Evolutionary conservation across 2,329 filamentous ascomycete genomes (phyloP).

Genomic region (Fusarium sp.): DNA sequence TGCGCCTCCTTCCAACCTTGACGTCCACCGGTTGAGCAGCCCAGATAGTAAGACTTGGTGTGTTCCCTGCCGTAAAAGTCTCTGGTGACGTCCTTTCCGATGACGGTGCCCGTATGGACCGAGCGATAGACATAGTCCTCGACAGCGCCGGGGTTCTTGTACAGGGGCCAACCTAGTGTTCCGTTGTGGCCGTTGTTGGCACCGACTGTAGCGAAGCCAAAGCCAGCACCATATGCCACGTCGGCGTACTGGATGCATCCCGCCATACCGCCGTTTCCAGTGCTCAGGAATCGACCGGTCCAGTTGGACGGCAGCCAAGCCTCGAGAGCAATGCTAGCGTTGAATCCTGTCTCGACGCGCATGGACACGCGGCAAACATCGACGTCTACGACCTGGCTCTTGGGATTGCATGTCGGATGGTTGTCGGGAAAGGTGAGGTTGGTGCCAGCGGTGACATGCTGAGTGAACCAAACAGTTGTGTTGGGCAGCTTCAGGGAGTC

Average conservation of each 20-base stretch:
- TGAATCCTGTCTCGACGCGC: slow-evolving; percentile 25
- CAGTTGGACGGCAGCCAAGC: slow-evolving; percentile 59
- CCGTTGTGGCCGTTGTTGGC: slow-evolving; percentile 54
- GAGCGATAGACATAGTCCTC: slow-evolving; percentile 36
- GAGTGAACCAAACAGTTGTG: slow-evolving; percentile 33
- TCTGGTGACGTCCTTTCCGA: slow-evolving; percentile 25
- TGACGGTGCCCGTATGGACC: slow-evolving; percentile 27
- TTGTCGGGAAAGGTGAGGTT: slow-evolving; percentile 30
- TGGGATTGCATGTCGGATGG: slow-evolving; percentile 22
- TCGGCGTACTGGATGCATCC: slow-evolving; percentile 57
- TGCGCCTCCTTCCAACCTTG: slow-evolving; percentile 65
- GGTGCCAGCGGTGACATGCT: slow-evolving; percentile 24
- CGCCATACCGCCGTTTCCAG: slow-evolving; percentile 59
- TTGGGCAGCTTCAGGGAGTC: slow-evolving; percentile 26
- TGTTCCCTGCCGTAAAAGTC: slow-evolving; percentile 55
- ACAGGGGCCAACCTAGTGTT: slow-evolving; percentile 22
- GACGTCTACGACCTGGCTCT: slow-evolving; percentile 25
- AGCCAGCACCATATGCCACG: slow-evolving; percentile 47
- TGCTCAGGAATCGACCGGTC: slow-evolving; percentile 58
- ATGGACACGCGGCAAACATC: slow-evolving; percentile 35
- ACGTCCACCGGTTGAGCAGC: slow-evolving; percentile 68
- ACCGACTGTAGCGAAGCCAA: slow-evolving; percentile 57
- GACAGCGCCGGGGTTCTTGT: slow-evolving; percentile 14
- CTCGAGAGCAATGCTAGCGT: slow-evolving; percentile 47
- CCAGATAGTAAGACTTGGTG: slow-evolving; percentile 63